These are phyloP conservation scores for Artemisia annua DNA, from an alignment of 129 eudicot genomes.

Conservation along the genomic window DNA sequence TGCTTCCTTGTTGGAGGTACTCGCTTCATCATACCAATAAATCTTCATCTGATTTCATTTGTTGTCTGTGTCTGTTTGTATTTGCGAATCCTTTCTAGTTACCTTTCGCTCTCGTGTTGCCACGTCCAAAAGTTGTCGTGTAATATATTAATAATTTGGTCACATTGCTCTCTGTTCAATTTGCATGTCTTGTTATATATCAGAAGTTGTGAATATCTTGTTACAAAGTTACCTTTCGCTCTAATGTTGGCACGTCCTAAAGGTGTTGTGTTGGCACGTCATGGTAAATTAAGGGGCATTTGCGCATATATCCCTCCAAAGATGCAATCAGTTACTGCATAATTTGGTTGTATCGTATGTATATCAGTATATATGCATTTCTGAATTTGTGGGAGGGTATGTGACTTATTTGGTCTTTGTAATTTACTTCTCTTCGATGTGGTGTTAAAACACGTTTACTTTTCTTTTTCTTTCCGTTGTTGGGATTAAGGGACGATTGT, in stretches of 20 bases:
- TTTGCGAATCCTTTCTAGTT: slow-evolving; percentile 4
- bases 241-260: slow-evolving; percentile 17
- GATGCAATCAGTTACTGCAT: too few species aligned
- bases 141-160: slow-evolving; percentile 28
- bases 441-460: too few species aligned
- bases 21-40: slow-evolving; percentile 58
- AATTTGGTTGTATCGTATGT: too few species aligned
- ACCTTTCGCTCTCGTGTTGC: not conserved
- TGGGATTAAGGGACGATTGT: too few species aligned
- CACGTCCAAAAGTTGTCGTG: slow-evolving; percentile 12
- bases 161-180: slow-evolving; percentile 4
- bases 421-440: too few species aligned
- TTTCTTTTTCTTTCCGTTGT: too few species aligned
- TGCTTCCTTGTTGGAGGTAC: slow-evolving; percentile 92
- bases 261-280: not conserved
- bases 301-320: too few species aligned
- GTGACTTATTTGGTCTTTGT: too few species aligned
- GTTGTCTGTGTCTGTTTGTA: not conserved
- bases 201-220: slow-evolving; percentile 32
- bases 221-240: not conserved
- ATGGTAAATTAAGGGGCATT: too few species aligned
- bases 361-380: too few species aligned
- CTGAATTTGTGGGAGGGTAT: too few species aligned
- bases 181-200: slow-evolving; percentile 19
- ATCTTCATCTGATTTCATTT: not conserved